Percentiles rank a stretch among this genome's conserved stretches.
These are phyloP conservation scores for Metschnikowia amazonensis DNA, from an alignment of 805 yeast genomes.

Conservation along the genomic window DNA sequence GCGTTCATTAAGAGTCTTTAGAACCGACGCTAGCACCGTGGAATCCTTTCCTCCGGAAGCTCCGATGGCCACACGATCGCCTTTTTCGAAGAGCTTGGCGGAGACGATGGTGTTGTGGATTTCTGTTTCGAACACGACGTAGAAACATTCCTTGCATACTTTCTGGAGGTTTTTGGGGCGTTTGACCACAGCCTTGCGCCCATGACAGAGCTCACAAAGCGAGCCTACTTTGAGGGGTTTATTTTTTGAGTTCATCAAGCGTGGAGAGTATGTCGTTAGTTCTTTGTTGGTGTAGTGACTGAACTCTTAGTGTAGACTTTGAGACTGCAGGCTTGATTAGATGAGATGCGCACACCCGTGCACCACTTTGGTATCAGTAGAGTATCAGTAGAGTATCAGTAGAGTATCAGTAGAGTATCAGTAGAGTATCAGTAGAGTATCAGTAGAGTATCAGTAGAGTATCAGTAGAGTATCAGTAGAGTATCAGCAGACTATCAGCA, in stretches of 20 bases:
- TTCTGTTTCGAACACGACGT: slow-evolving; percentile 87
- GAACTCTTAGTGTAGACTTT: too few species aligned
- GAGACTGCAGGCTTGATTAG: background rate
- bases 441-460: too few species aligned
- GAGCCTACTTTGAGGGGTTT: slow-evolving; percentile 33
- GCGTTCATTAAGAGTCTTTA: slow-evolving; percentile 84
- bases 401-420: too few species aligned
- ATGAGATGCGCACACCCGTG: too few species aligned
- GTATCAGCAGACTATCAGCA: too few species aligned
- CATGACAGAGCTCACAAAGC: slow-evolving; percentile 80
- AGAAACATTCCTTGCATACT: slow-evolving; percentile 88
- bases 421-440: too few species aligned
- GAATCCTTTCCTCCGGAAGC: slow-evolving; percentile 99
- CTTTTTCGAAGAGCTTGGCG: slow-evolving; percentile 65
- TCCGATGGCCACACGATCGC: slow-evolving; percentile 93
- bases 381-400: too few species aligned
- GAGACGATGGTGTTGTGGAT: slow-evolving; percentile 82
- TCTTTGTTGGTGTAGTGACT: too few species aligned
- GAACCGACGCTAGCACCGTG: slow-evolving; percentile 85
- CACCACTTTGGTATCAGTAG: too few species aligned
- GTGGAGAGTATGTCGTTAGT: too few species aligned
- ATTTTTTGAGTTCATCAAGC: background rate
- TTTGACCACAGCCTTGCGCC: slow-evolving; percentile 78
- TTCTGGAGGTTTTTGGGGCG: slow-evolving; percentile 91
- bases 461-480: too few species aligned